Evolutionary conservation across 495 filamentous ascomycete genomes (phyloP).

Genomic region (Lophiotrema nucula): DNA sequence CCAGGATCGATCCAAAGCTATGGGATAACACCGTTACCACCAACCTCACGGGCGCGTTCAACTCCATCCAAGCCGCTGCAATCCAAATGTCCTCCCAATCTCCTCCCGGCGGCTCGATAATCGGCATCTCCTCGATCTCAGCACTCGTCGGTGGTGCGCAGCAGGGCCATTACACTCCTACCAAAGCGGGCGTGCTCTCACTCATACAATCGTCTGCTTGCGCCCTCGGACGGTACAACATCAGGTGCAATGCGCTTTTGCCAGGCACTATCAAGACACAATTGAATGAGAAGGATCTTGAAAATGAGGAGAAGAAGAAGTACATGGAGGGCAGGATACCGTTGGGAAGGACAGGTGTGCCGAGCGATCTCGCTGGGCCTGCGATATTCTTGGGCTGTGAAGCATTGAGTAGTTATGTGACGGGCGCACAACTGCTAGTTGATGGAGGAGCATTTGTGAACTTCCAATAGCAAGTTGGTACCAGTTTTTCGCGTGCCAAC

Average conservation of each 20-base stretch:
- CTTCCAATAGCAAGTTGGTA: no score
- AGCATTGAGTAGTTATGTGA: slow-evolving; percentile 46
- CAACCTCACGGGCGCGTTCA: slow-evolving; percentile 86
- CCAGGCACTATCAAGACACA: slow-evolving; percentile 85
- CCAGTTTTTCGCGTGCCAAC: background rate
- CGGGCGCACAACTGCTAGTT: slow-evolving; percentile 79
- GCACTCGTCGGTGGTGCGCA: slow-evolving; percentile 78
- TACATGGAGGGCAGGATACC: slow-evolving; percentile 89
- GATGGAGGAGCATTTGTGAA: slow-evolving; percentile 79
- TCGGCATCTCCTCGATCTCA: slow-evolving; percentile 78
- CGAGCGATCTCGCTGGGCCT: slow-evolving; percentile 71
- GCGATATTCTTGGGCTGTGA: slow-evolving; percentile 86
- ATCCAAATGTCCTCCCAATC: slow-evolving; percentile 71
- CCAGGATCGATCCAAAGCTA: slow-evolving; percentile 49
- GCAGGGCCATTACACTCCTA: slow-evolving; percentile 88
- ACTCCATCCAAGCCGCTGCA: slow-evolving; percentile 77
- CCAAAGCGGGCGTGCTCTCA: slow-evolving; percentile 79
- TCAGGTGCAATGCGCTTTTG: slow-evolving; percentile 81
- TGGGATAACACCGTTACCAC: slow-evolving; percentile 65
- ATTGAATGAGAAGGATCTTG: slow-evolving; percentile 81
- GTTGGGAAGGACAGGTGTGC: slow-evolving; percentile 68
- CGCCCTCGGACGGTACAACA: slow-evolving; percentile 71
- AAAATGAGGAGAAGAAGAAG: slow-evolving; percentile 62
- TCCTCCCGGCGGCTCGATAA: slow-evolving; percentile 69
- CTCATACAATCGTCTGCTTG: slow-evolving; percentile 84